Conservation (phyloP, 495 filamentous ascomycete genomes). For the Pyrenula aspistea region DNA sequence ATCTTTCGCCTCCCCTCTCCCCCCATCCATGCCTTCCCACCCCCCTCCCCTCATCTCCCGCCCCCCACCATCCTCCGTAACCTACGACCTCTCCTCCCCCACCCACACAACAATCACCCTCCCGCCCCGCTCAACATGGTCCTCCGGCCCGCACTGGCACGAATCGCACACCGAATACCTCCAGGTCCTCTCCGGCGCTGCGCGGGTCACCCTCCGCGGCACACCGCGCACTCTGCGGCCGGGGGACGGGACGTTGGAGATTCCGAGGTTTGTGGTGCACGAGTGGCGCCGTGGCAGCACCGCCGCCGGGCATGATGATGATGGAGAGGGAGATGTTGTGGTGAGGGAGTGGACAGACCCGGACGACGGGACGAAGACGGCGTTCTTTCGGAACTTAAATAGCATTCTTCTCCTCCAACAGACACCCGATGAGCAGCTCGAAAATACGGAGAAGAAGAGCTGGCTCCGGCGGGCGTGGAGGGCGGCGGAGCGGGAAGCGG, state of each 20-base stretch:
- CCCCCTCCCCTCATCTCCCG: constrained; percentile 10
- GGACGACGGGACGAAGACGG: constrained; percentile 14
- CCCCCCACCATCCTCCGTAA: constrained; percentile 15
- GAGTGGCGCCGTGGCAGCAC: constrained; percentile 28
- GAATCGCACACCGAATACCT: constrained; percentile 21
- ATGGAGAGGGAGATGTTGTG: constrained; percentile 11
- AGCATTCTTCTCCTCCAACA: constrained; percentile 8
- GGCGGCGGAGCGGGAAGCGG: background rate
- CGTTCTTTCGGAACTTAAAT: constrained; percentile 25
- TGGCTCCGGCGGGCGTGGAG: background rate
- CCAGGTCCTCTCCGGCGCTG: constrained; percentile 12
- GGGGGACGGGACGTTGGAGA: constrained; percentile 3
- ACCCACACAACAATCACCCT: constrained; percentile 16
- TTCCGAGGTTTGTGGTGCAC: constrained; percentile 16
- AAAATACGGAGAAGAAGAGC: background rate
- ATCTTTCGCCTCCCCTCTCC: background rate
- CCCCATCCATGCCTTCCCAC: background rate
- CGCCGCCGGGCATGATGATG: constrained; percentile 9
- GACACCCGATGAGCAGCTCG: too few species aligned
- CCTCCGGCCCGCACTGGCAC: constrained; percentile 22
- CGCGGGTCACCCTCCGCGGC: constrained; percentile 9
- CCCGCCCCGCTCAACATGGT: constrained; percentile 16
- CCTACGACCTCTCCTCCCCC: constrained; percentile 15
- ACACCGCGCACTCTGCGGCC: background rate
- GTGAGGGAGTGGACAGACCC: constrained; percentile 22